Conservation (phyloP, 495 filamentous ascomycete species). For the Aspergillus hancockii region DNA sequence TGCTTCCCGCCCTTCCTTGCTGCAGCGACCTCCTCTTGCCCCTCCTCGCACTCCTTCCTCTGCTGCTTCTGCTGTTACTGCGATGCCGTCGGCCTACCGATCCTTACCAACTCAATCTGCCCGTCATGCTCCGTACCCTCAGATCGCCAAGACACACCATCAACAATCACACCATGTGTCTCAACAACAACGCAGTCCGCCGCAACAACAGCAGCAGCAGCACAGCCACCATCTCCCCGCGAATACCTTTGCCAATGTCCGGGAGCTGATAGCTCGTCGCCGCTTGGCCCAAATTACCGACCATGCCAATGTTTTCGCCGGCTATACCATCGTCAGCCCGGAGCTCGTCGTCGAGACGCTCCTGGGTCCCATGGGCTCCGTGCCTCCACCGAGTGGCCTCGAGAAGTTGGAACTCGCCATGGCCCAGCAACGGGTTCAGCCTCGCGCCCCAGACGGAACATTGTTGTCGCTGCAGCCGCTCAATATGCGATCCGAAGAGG, state of each 20-base stretch:
- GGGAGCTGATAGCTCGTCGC: conserved; percentile 50
- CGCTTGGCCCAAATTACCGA: conserved; percentile 53
- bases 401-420: conserved; percentile 51
- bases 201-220: conserved; percentile 26
- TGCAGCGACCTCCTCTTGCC: conserved; percentile 26
- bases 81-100: conserved; percentile 55
- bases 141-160: conserved; percentile 41
- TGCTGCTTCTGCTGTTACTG: conserved; percentile 40
- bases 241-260: conserved; percentile 52
- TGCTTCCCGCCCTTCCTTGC: conserved; percentile 24
- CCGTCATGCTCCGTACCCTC: conserved; percentile 46
- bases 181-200: conserved; percentile 28
- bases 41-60: conserved; percentile 30
- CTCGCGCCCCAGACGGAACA: conserved; percentile 44
- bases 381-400: conserved; percentile 44
- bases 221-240: conserved; percentile 32
- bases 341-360: conserved; percentile 51
- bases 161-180: conserved; percentile 16
- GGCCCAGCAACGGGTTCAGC: conserved; percentile 51
- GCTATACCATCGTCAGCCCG: conserved; percentile 49
- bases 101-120: conserved; percentile 44
- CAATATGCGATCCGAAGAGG: conserved; percentile 52
- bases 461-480: conserved; percentile 44
- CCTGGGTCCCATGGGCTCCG: conserved; percentile 49
- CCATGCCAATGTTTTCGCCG: conserved; percentile 52